Base-by-base conservation (phyloP, 805 yeast genomes). In the Pichia kluyveri region DNA sequence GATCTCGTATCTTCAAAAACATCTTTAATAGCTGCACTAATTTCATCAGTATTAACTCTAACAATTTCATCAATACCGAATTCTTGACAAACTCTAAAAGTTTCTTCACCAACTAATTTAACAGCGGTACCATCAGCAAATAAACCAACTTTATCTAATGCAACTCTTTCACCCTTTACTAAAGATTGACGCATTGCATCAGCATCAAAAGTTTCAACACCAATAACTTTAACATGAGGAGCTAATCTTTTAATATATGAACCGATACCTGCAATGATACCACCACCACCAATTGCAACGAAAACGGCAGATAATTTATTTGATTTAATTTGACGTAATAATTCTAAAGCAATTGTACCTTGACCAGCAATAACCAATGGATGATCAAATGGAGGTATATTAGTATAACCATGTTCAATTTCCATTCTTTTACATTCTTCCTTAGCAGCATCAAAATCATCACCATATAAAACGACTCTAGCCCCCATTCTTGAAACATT, bases 41-140 rank as follows among this genome's bases (percentile, higher is more conserved):
- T 81, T 69, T 93, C 99, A 53, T 63, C 67, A 56, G 91, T 82
- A 1, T 75, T 61, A 4, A 89, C 95, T 44, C 69, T 69, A 12
- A 72, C 75, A n/a, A 80, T 72, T 46, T 75, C 98, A 65, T 93
- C 99, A n/a, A 95, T 86, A 26, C 64, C 66, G 50, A 77, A 76
- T 42, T 84, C 79, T 56, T 75, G 69, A 56, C 89, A 80, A 11
- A 91, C 75, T 59, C 93, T 75, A 73, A 87, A 93, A 12, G 96
- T 86, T 67, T 95, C 99, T 51, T 82, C 86, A 51, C 99, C 99
- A 23, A 88, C 73, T 27, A 82, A 65, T 60, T 82, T 86, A 40
- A 93, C 99, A 10, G 99, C 97, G 11, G 99, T 88, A 63, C 99
- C 99, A 65, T 93, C 99, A 23, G 99, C 99, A 68, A 93, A 93